Conservation (phyloP, 78 protist species). For the Isochrysis galbana region DNA sequence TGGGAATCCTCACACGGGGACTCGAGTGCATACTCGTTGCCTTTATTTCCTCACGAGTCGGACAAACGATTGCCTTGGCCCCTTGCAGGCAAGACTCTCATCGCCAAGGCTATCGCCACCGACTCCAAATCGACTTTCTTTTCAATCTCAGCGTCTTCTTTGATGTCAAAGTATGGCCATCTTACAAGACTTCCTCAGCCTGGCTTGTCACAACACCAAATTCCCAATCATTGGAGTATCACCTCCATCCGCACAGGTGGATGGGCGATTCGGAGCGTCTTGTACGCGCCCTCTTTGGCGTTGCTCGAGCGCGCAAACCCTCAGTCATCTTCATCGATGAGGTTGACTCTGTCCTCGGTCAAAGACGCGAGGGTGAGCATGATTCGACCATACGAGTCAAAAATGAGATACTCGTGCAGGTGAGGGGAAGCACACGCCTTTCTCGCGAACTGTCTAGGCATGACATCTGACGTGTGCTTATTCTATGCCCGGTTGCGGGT, state of each 20-base stretch:
- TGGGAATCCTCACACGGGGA: too few relatives aligned
- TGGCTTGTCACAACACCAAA: neutral
- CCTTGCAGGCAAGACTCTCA: constrained; percentile 87
- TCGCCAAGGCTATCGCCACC: constrained; percentile 80
- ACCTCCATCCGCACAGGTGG: too few relatives aligned
- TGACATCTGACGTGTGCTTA: too few relatives aligned
- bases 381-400: constrained; percentile 62
- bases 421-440: too few relatives aligned
- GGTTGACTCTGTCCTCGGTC: constrained; percentile 82
- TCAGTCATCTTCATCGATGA: constrained; percentile 90
- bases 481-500: too few relatives aligned
- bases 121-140: constrained; percentile 70
- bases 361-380: constrained; percentile 66
- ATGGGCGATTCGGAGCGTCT: constrained; percentile 90
- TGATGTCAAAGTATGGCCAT: constrained; percentile 80
- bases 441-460: too few relatives aligned
- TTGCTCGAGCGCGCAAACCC: constrained; percentile 74
- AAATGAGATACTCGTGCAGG: constrained; percentile 90
- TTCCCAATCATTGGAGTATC: neutral
- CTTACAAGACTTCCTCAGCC: constrained; percentile 14
- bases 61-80: too few relatives aligned
- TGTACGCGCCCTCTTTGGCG: constrained; percentile 84
- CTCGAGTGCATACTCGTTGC: too few relatives aligned
- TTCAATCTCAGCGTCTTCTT: constrained; percentile 66
- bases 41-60: too few relatives aligned